A percentile compares a stretch with the other conserved stretches of the same genome.
Conservation (phyloP, 306 rosid genomes). For the Dalbergia cultrata region DNA sequence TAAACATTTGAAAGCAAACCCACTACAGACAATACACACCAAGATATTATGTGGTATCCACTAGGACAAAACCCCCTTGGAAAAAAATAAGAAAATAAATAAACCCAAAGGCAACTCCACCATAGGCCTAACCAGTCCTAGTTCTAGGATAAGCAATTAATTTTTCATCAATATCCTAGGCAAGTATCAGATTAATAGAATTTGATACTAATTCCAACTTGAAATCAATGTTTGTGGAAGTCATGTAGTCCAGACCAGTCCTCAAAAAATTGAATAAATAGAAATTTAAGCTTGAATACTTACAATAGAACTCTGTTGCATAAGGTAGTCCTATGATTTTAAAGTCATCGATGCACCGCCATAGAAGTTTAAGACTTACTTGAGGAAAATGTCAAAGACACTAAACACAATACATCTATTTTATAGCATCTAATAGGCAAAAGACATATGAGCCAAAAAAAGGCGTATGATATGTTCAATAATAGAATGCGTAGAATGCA, state of each 20-base stretch:
- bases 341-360: constrained; percentile 78
- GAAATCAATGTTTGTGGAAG: constrained; percentile 24
- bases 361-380: constrained; percentile 89
- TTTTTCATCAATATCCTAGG: background rate
- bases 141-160: too few species aligned
- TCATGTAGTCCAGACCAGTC: constrained; percentile 14
- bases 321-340: constrained; percentile 90
- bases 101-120: too few species aligned
- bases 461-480: constrained; percentile 36
- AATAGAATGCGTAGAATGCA: too few species aligned
- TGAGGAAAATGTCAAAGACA: constrained; percentile 78
- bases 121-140: too few species aligned
- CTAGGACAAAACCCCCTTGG: too few species aligned
- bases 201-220: constrained; percentile 28
- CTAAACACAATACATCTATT: constrained; percentile 55
- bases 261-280: constrained; percentile 4
- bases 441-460: constrained; percentile 26
- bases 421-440: constrained; percentile 10
- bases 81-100: too few species aligned
- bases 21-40: too few species aligned
- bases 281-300: constrained; percentile 52
- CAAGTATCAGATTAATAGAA: constrained; percentile 23
- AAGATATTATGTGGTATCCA: too few species aligned
- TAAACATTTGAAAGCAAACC: too few species aligned
- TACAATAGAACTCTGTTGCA: constrained; percentile 83